These are phyloP conservation scores for Gaeumannomyces sp. DNA, from an alignment of 2,329 filamentous ascomycete genomes.

Conservation along the genomic window DNA sequence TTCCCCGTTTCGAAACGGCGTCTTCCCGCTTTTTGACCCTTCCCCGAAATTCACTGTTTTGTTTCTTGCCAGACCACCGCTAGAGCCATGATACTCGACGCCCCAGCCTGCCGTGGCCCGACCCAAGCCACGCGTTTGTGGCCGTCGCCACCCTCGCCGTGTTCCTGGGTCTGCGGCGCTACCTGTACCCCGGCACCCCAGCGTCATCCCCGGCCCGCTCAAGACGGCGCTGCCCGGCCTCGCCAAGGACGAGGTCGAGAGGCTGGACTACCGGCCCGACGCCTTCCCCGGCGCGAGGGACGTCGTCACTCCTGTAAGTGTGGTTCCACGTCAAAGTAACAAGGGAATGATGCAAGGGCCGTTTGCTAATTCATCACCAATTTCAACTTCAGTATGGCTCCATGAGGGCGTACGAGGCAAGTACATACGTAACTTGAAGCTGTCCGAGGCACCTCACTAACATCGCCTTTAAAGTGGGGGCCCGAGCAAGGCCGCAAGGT, in stretches of 20 bases:
- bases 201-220: constrained; percentile 26
- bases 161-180: constrained; percentile 17
- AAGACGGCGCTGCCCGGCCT: constrained; percentile 19
- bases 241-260: constrained; percentile 17
- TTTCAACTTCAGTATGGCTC: constrained; percentile 51
- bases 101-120: background rate
- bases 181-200: constrained; percentile 18
- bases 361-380: background rate
- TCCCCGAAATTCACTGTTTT: background rate
- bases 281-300: constrained; percentile 67
- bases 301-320: constrained; percentile 56
- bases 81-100: background rate
- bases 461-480: constrained; percentile 48
- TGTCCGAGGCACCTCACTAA: background rate
- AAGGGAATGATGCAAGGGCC: background rate
- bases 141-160: constrained; percentile 17
- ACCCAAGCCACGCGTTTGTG: constrained; percentile 9
- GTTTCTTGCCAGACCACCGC: too few relatives aligned
- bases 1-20: background rate
- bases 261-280: constrained; percentile 55
- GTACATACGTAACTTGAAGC: background rate
- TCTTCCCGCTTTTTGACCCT: background rate
- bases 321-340: too few relatives aligned
- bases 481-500: constrained; percentile 67
- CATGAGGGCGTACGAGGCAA: constrained; percentile 65